Base-by-base conservation (phyloP, 192 early-diverging fungal species). In the Entrophospora sp. region DNA sequence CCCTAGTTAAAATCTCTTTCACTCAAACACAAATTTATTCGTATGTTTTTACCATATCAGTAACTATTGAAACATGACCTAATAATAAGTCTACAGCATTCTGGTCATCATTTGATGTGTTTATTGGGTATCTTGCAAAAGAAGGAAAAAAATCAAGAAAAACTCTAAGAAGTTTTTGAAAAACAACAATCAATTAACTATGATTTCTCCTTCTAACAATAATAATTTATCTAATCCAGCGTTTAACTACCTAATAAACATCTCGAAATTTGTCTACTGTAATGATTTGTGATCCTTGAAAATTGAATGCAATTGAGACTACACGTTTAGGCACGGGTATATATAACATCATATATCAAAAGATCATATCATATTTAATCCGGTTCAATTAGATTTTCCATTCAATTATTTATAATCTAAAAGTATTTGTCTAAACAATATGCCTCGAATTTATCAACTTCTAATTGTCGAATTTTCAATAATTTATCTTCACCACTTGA, bases 221-320 rank as follows among this genome's bases (percentile, higher is more conserved):
- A n/a, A n/a, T n/a, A n/a, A n/a, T n/a, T n/a, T n/a, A n/a, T n/a
- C n/a, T n/a, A n/a, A n/a, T n/a, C n/a, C n/a, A n/a, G n/a, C n/a
- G n/a, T n/a, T 64, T 25, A 22, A 44, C 59, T 78, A 90, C 87
- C 83, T 76, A 71, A n/a, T 93, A 89, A 20, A 92, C 86, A 80
- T 99, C 97, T 6, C 97, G 95, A 80, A 94, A 95, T 74, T 97
- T 97, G 75, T 99, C 97, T 9, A 87, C 93, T 0, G 84, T 82
- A 10, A 95, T 36, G 48, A 98, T 68, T 44, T 79, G 37, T 12
- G 69, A 75, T 14, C 83, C 86, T 40, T 83, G 71, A 0, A 77
- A 77, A 43, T 83, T 83, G 67, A 93, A 96, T 20, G 70, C 65
- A 10, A 96, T 61, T 2, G 84, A 79, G 64, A 87, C 92, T n/a